Evolutionary conservation across 1,284 basidiomycete species (phyloP).

Genomic region (Salmacisia buchloeana): DNA sequence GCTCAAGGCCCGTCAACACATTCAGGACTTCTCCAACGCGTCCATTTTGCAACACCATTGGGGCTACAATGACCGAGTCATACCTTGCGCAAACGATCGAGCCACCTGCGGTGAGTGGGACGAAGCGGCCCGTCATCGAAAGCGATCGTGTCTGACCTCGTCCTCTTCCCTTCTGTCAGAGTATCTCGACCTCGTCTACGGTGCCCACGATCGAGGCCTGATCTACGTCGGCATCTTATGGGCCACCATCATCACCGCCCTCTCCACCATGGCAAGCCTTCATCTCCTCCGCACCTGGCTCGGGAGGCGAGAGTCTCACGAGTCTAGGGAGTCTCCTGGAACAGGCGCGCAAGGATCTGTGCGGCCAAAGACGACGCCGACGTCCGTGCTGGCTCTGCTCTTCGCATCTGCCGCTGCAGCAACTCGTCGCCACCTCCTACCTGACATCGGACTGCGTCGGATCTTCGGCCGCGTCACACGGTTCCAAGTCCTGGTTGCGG

Average conservation of each 20-base stretch:
- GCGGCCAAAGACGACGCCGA: neutral
- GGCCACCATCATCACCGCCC: slow-evolving; percentile 11
- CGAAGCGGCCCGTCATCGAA: neutral
- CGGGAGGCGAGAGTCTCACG: no score
- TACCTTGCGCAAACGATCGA: slow-evolving; percentile 21
- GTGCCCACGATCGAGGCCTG: slow-evolving; percentile 18
- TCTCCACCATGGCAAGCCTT: slow-evolving; percentile 5
- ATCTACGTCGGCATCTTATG: slow-evolving; percentile 19
- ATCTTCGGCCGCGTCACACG: slow-evolving; percentile 17
- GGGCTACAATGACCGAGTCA: slow-evolving; percentile 16
- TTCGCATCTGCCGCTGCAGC: neutral
- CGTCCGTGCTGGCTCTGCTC: neutral
- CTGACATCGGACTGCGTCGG: neutral
- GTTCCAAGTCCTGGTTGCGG: slow-evolving; percentile 16
- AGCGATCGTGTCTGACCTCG: neutral
- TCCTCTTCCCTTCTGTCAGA: neutral
- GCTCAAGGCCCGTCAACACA: no score
- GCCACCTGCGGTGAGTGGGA: slow-evolving; percentile 14
- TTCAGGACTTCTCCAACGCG: slow-evolving; percentile 14
- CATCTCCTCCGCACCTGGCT: neutral
- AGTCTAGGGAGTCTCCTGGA: neutral
- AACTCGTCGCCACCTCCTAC: slow-evolving; percentile 12
- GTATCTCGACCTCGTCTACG: slow-evolving; percentile 22
- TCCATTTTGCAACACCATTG: slow-evolving; percentile 13
- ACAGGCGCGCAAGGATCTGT: no score